phyloP scores from a whole-genome alignment of 148 eudicot genomes.

The Vaccinium myrtillus region DNA sequence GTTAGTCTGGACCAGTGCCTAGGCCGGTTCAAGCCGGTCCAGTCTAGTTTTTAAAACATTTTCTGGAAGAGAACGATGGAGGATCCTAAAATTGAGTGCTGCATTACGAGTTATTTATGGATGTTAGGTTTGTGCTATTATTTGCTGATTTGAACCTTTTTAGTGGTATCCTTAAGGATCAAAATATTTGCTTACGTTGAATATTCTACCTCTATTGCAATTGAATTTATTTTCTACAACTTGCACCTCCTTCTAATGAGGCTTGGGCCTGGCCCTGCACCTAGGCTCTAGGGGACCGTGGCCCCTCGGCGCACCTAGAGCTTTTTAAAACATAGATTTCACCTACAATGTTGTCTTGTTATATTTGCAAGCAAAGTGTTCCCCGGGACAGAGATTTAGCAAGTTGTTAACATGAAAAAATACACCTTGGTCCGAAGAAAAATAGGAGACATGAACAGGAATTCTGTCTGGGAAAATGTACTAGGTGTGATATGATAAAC shows the following conservation, averaged over 20 bases:
- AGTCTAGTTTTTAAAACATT: no score
- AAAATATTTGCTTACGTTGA: not conserved
- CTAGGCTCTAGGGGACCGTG: no score
- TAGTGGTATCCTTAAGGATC: not conserved
- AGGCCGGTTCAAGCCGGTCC: no score
- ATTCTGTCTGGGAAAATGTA: not conserved
- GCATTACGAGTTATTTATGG: not conserved
- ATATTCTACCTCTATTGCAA: not conserved
- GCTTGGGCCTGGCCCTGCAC: not conserved
- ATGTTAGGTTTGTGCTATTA: not conserved
- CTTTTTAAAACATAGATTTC: not conserved
- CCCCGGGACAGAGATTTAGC: not conserved
- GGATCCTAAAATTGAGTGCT: not conserved
- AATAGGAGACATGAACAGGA: not conserved
- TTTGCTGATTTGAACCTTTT: not conserved
- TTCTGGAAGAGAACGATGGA: not conserved
- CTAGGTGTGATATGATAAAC: not conserved
- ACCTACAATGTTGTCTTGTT: not conserved
- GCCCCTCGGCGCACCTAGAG: not conserved
- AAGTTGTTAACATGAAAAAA: not conserved
- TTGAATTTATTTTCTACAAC: not conserved
- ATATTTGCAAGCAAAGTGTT: conserved; percentile 1
- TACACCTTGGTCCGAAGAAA: not conserved
- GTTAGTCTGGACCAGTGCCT: no score
- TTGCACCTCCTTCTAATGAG: not conserved